These are phyloP conservation scores for Tolypocladium ovalisporum DNA, from an alignment of 2,329 filamentous ascomycete genomes.

Conservation along the genomic window DNA sequence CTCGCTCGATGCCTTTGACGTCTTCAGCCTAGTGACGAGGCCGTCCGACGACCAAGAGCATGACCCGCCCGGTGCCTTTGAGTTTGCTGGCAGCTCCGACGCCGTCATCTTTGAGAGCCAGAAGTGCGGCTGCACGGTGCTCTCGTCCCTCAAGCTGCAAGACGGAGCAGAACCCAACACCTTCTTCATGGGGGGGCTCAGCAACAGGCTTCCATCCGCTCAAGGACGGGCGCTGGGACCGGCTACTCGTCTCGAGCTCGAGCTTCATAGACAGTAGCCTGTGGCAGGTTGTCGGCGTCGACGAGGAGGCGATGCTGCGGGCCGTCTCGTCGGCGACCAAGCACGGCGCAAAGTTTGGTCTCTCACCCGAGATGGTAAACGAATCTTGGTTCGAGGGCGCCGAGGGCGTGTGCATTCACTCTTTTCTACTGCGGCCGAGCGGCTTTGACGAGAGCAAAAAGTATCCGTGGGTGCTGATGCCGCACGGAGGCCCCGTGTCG, in stretches of 20 bases:
- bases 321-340: constrained; percentile 19
- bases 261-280: constrained; percentile 26
- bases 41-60: constrained; percentile 8
- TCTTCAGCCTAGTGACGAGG: not conserved
- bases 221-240: too few species aligned
- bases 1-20: constrained; percentile 4
- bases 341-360: constrained; percentile 18
- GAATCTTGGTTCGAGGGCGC: constrained; percentile 30
- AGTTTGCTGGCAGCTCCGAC: constrained; percentile 21
- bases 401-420: constrained; percentile 23
- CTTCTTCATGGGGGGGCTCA: too few species aligned
- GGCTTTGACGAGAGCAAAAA: constrained; percentile 22
- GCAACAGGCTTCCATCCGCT: too few species aligned
- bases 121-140: constrained; percentile 18
- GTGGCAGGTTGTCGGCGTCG: constrained; percentile 22
- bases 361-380: constrained; percentile 24
- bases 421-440: constrained; percentile 27
- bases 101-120: constrained; percentile 21
- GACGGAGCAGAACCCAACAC: too few species aligned
- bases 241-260: constrained; percentile 24
- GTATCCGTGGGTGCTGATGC: constrained; percentile 25
- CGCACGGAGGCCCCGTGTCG: constrained; percentile 29
- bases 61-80: constrained; percentile 19
- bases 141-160: constrained; percentile 5
- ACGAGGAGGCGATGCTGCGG: constrained; percentile 8